These are phyloP conservation scores for Tulasnella sp. DNA, from an alignment of 768 basidiomycete species.

Conservation along the genomic window DNA sequence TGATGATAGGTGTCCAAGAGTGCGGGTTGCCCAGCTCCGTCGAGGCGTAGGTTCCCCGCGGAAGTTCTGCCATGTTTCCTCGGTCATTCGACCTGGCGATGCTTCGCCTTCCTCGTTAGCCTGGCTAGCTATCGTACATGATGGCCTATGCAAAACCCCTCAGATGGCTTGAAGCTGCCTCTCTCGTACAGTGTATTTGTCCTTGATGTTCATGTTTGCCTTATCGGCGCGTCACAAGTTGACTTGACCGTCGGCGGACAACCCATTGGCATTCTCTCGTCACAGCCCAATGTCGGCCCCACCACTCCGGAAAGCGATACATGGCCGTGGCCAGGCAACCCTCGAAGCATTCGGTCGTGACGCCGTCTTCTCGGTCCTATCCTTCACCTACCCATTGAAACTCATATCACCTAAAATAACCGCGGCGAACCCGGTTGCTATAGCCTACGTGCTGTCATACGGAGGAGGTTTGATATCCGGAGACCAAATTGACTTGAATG, in stretches of 20 bases:
- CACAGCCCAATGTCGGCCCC: not conserved
- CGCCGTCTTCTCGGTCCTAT: conserved; percentile 63
- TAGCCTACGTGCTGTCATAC: conserved; percentile 77
- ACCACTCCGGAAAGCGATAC: conserved; percentile 11
- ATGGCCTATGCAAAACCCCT: not conserved
- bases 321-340: conserved; percentile 23
- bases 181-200: not conserved
- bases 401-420: conserved; percentile 62
- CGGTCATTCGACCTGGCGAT: not conserved
- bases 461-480: conserved; percentile 90
- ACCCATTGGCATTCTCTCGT: too few species aligned
- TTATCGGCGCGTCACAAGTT: not conserved
- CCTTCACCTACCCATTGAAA: conserved; percentile 80
- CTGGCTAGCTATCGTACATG: not conserved
- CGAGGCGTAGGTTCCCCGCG: not conserved
- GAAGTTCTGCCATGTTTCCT: not conserved
- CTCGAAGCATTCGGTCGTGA: conserved; percentile 39
- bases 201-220: not conserved
- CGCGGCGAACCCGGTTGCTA: conserved; percentile 43
- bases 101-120: not conserved
- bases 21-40: not conserved
- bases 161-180: not conserved
- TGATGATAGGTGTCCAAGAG: not conserved
- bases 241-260: not conserved
- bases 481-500: conserved; percentile 58